Conservation (phyloP, 306 rosid species). For the Prunus mume region DNA sequence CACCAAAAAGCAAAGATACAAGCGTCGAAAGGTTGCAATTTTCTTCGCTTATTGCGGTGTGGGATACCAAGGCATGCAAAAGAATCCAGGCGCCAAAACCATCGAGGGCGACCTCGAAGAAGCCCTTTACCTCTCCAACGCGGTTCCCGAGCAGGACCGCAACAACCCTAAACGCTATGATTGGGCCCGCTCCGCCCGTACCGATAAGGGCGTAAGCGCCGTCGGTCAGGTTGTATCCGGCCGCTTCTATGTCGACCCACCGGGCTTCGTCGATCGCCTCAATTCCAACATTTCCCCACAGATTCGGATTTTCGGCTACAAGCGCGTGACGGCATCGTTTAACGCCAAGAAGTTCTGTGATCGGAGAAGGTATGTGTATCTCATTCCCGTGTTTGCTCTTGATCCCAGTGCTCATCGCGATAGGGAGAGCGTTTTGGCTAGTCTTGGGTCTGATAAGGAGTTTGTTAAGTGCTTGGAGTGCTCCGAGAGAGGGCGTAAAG, state of each 20-base stretch:
- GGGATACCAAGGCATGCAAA: slow-evolving; percentile 97
- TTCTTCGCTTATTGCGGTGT: slow-evolving; percentile 94
- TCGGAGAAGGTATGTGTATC: slow-evolving; percentile 91
- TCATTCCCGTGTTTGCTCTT: slow-evolving; percentile 81
- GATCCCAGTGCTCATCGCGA: slow-evolving; percentile 80
- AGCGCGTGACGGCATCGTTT: slow-evolving; percentile 80
- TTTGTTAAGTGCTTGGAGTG: slow-evolving; percentile 73
- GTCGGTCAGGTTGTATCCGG: slow-evolving; percentile 95
- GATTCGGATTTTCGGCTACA: slow-evolving; percentile 79
- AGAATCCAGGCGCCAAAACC: slow-evolving; percentile 96
- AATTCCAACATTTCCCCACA: slow-evolving; percentile 71
- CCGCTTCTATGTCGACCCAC: slow-evolving; percentile 85
- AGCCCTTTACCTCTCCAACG: slow-evolving; percentile 69
- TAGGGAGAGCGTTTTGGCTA: slow-evolving; percentile 87
- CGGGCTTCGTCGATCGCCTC: slow-evolving; percentile 86
- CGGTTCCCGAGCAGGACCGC: slow-evolving; percentile 82
- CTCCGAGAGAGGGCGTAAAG: slow-evolving; percentile 92
- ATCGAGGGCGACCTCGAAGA: slow-evolving; percentile 94
- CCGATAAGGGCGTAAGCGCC: slow-evolving; percentile 97
- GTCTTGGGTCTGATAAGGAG: slow-evolving; percentile 76
- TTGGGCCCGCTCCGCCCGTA: slow-evolving; percentile 94
- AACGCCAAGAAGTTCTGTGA: slow-evolving; percentile 94
- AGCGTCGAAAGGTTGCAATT: slow-evolving; percentile 81
- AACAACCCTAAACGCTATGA: slow-evolving; percentile 67
- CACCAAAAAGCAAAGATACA: slow-evolving; percentile 50